phyloP scores from a whole-genome alignment of 2,329 filamentous ascomycete genomes.

The Aspergillus alliaceus region DNA sequence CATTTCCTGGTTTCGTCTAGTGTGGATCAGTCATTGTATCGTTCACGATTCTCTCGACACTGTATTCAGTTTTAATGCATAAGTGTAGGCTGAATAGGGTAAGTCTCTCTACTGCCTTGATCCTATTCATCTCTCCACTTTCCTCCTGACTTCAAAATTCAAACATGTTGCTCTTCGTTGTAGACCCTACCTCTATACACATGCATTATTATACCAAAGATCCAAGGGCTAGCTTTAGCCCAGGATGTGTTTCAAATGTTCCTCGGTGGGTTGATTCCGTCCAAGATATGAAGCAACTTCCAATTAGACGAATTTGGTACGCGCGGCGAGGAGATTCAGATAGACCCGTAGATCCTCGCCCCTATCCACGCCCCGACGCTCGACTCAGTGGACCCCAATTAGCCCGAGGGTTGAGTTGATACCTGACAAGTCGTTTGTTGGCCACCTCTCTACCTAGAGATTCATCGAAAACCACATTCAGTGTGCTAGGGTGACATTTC shows the following conservation, averaged over 20 bases:
- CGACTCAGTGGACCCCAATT: slow-evolving; percentile 87
- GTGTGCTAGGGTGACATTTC: slow-evolving; percentile 27
- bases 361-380: slow-evolving; percentile 27
- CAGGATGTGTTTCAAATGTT: background rate
- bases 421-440: slow-evolving; percentile 72
- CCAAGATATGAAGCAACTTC: background rate
- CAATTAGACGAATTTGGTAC: background rate
- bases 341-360: background rate
- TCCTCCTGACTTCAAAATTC: too few species aligned
- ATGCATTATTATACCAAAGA: too few species aligned
- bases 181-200: background rate
- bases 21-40: too few species aligned
- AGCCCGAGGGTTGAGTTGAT: slow-evolving; percentile 84
- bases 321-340: too few species aligned
- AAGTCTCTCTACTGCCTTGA: background rate
- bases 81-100: background rate
- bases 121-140: too few species aligned
- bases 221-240: background rate
- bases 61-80: background rate
- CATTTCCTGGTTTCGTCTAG: background rate
- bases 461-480: slow-evolving; percentile 77
- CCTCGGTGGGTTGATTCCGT: background rate
- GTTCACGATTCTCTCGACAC: background rate
- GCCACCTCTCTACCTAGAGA: slow-evolving; percentile 68
- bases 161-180: background rate